These are phyloP conservation scores for Lactifluus rugatus DNA, from an alignment of 768 basidiomycete species.

Conservation along the genomic window DNA sequence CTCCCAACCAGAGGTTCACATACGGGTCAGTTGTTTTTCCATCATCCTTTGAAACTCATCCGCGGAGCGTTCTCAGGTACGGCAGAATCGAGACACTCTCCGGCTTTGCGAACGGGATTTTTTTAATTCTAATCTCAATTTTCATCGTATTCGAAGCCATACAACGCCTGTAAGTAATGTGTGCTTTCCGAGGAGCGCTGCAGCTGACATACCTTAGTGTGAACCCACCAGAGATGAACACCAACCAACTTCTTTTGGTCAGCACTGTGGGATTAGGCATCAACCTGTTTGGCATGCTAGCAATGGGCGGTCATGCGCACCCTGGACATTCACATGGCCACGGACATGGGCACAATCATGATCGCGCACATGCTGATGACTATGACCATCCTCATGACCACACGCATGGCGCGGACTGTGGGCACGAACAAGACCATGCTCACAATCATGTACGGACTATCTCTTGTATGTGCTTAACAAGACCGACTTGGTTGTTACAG, in stretches of 20 bases:
- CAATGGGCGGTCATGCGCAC: constrained; percentile 92
- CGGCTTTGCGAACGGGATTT: constrained; percentile 96
- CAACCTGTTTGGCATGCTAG: constrained; percentile 97
- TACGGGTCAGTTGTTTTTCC: constrained; percentile 58
- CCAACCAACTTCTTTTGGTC: constrained; percentile 81
- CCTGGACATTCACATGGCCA: constrained; percentile 52
- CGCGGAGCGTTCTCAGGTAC: constrained; percentile 46
- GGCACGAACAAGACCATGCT: constrained; percentile 21
- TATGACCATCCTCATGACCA: constrained; percentile 21
- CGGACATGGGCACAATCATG: constrained; percentile 26
- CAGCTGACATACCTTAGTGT: constrained; percentile 36
- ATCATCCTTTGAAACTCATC: not conserved
- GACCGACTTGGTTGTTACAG: constrained; percentile 8
- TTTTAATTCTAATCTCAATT: constrained; percentile 86
- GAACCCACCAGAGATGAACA: constrained; percentile 97
- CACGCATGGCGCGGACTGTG: constrained; percentile 23
- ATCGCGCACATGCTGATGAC: constrained; percentile 6
- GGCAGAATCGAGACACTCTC: constrained; percentile 95
- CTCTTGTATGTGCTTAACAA: not conserved
- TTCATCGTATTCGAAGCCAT: constrained; percentile 99
- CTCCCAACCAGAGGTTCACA: constrained; percentile 87
- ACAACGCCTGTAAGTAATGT: constrained; percentile 63
- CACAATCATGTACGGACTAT: not conserved
- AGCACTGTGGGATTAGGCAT: constrained; percentile 84
- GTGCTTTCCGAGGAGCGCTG: not conserved